These are phyloP conservation scores for Aspergillus transmontanensis DNA, from an alignment of 2,329 filamentous ascomycete species.

Conservation along the genomic window DNA sequence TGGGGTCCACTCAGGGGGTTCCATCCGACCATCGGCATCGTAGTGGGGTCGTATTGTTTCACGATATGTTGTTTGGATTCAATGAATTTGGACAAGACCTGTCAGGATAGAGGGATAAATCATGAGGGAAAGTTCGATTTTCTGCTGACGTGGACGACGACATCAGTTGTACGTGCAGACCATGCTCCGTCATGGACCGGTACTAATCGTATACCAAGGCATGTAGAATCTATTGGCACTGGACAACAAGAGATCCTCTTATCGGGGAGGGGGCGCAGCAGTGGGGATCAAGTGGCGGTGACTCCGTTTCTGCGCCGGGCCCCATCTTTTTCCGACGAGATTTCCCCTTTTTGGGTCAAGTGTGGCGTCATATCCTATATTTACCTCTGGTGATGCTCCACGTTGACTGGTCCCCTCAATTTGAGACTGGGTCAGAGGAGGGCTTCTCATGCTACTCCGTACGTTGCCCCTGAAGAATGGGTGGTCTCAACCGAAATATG, in stretches of 20 bases:
- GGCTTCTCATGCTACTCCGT: too few species aligned
- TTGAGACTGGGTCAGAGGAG: background rate
- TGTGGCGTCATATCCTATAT: conserved; percentile 2
- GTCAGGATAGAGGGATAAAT: background rate
- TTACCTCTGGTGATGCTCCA: background rate
- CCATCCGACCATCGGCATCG: background rate
- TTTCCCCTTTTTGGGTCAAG: background rate
- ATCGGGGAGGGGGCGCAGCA: background rate
- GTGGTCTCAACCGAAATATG: too few species aligned
- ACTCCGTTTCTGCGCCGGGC: background rate
- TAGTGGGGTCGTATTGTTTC: conserved; percentile 8
- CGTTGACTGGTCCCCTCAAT: background rate
- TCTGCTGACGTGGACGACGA: background rate
- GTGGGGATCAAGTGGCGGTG: conserved; percentile 1
- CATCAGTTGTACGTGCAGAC: background rate
- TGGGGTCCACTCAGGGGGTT: background rate
- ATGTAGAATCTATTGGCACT: background rate
- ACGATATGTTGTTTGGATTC: conserved; percentile 38
- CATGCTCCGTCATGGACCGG: background rate
- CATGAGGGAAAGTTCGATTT: background rate
- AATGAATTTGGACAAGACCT: conserved; percentile 30
- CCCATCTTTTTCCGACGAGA: background rate
- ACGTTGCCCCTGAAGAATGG: too few species aligned
- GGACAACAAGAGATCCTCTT: background rate
- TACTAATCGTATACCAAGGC: background rate